A percentile compares a stretch with the other conserved stretches of the same genome.
These are phyloP conservation scores for Salix brachista DNA, from an alignment of 345 rosid genomes.

Conservation along the genomic window DNA sequence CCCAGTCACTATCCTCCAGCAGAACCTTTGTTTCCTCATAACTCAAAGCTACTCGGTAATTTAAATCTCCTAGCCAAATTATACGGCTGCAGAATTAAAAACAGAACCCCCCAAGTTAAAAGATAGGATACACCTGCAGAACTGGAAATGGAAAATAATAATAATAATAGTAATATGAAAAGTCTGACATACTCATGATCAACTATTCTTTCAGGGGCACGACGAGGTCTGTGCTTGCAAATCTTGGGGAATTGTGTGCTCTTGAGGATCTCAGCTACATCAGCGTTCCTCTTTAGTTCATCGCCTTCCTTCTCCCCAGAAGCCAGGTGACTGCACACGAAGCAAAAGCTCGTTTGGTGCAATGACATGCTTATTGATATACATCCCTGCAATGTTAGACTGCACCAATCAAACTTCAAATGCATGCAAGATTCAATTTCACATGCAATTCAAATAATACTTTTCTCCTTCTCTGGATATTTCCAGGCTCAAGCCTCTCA, in stretches of 20 bases:
- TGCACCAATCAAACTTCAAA: background rate
- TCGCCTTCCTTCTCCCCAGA: constrained; percentile 98
- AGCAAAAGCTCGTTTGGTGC: constrained; percentile 89
- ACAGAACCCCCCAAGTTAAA: background rate
- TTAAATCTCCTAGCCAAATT: constrained; percentile 92
- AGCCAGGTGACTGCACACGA: constrained; percentile 90
- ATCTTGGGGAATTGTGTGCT: constrained; percentile 66
- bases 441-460: background rate
- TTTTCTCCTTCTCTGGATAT: background rate
- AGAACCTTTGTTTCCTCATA: constrained; percentile 71
- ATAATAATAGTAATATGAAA: background rate
- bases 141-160: background rate
- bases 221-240: constrained; percentile 54
- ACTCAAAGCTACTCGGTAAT: constrained; percentile 73
- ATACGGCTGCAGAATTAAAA: constrained; percentile 50
- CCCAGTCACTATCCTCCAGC: constrained; percentile 79
- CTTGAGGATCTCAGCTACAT: constrained; percentile 75
- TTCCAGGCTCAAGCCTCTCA: background rate
- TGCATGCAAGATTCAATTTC: background rate
- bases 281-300: constrained; percentile 82
- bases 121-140: background rate
- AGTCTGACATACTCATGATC: constrained; percentile 70
- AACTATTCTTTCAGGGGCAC: constrained; percentile 60
- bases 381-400: constrained; percentile 57
- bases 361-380: constrained; percentile 87